These are phyloP conservation scores for Lactuca sativa DNA, from an alignment of 129 eudicot species.

Conservation along the genomic window DNA sequence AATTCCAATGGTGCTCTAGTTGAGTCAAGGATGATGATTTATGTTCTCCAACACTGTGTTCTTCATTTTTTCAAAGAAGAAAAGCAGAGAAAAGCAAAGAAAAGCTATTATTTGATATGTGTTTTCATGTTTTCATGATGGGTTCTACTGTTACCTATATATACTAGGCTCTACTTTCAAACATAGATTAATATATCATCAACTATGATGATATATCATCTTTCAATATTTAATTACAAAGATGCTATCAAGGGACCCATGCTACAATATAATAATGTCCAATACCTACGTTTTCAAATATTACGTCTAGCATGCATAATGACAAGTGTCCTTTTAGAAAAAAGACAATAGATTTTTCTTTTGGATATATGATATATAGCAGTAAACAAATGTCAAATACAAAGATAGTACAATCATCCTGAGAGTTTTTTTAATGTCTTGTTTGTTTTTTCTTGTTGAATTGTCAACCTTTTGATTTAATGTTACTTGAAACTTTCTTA, in stretches of 20 bases:
- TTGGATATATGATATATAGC: slow-evolving; percentile 4
- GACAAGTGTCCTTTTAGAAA: slow-evolving; percentile 5
- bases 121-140: neutral
- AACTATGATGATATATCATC: slow-evolving; percentile 30
- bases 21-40: slow-evolving; percentile 8
- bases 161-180: slow-evolving; percentile 24
- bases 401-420: slow-evolving; percentile 20
- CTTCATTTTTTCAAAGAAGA: neutral
- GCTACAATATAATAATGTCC: slow-evolving; percentile 19
- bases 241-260: slow-evolving; percentile 35
- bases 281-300: slow-evolving; percentile 13
- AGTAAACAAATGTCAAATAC: slow-evolving; percentile 25
- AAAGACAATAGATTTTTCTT: slow-evolving; percentile 21
- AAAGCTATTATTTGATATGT: neutral
- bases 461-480: slow-evolving; percentile 36
- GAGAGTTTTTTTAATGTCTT: slow-evolving; percentile 26
- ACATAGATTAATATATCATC: slow-evolving; percentile 11
- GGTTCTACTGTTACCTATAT: slow-evolving; percentile 23
- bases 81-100: neutral
- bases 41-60: neutral
- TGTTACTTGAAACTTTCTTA: slow-evolving; percentile 13
- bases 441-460: slow-evolving; percentile 24
- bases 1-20: neutral
- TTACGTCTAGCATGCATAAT: slow-evolving; percentile 27
- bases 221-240: slow-evolving; percentile 23